These are phyloP conservation scores for Avena eriantha DNA, from an alignment of 176 grass and related monocot genomes.

Conservation along the genomic window DNA sequence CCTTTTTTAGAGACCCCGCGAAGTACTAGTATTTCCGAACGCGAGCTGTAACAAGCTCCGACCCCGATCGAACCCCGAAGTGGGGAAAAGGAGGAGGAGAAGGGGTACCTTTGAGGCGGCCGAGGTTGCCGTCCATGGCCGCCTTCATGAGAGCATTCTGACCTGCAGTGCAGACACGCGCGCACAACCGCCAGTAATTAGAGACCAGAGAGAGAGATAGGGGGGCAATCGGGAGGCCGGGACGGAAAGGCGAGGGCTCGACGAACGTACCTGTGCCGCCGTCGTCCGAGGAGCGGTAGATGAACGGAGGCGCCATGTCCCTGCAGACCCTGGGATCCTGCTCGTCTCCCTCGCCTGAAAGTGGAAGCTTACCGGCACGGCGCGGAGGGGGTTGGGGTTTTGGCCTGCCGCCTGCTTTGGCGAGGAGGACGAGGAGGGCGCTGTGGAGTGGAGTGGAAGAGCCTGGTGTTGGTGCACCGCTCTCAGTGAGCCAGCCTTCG, in stretches of 20 bases:
- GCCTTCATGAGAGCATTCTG: background rate
- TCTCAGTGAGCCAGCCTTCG: background rate
- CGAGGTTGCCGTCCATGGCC: background rate
- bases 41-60: background rate
- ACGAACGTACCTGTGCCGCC: background rate
- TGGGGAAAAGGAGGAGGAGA: background rate
- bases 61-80: background rate
- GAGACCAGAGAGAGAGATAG: background rate
- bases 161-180: background rate
- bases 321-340: background rate
- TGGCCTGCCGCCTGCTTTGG: background rate
- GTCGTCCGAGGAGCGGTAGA: background rate
- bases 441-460: background rate
- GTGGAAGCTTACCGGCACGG: conserved; percentile 2
- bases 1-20: too few relatives aligned
- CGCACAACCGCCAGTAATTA: background rate
- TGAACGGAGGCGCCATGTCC: background rate
- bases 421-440: background rate
- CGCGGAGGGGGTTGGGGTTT: background rate
- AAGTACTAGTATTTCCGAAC: background rate
- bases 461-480: background rate
- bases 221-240: background rate
- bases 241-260: background rate
- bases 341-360: background rate
- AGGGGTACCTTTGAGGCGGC: background rate